phyloP scores from a whole-genome alignment of 495 filamentous ascomycete genomes.

The Lasiosphaeria ovina region DNA sequence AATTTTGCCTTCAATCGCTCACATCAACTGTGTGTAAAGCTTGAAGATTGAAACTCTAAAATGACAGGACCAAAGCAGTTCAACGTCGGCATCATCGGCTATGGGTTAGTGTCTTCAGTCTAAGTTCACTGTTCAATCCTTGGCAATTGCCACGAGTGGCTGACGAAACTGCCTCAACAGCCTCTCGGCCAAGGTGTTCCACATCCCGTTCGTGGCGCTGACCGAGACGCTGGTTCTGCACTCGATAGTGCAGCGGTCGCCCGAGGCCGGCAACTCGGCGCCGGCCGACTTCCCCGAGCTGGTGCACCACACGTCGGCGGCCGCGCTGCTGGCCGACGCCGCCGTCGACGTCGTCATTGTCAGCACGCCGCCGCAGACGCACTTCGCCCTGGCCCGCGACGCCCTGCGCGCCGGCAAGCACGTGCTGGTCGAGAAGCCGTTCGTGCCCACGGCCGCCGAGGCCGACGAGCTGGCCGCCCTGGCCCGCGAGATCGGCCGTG shows the following conservation, averaged over 20 bases:
- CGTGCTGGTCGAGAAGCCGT: constrained; percentile 88
- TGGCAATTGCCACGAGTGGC: neutral
- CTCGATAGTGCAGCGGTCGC: constrained; percentile 72
- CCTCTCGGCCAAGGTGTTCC: constrained; percentile 83
- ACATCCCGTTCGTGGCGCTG: constrained; percentile 78
- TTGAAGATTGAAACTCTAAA: neutral
- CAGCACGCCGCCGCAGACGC: constrained; percentile 72
- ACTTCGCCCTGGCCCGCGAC: constrained; percentile 62
- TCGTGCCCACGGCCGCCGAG: constrained; percentile 70
- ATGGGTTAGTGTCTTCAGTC: constrained; percentile 41
- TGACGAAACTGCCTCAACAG: constrained; percentile 33
- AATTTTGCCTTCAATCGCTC: no score
- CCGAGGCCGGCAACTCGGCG: constrained; percentile 50
- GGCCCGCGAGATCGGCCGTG: constrained; percentile 57
- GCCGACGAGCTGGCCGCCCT: constrained; percentile 67
- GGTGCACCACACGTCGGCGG: constrained; percentile 60
- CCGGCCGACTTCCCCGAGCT: constrained; percentile 66
- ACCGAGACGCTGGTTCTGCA: constrained; percentile 67
- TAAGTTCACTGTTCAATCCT: neutral
- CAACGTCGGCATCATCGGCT: constrained; percentile 56
- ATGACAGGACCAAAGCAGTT: constrained; percentile 34
- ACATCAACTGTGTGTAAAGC: no score
- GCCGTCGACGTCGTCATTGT: constrained; percentile 70
- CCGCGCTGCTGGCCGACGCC: constrained; percentile 63
- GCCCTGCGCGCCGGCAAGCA: constrained; percentile 76